Conservation (phyloP, 768 basidiomycete genomes). For the Gymnopilus dilepis region DNA sequence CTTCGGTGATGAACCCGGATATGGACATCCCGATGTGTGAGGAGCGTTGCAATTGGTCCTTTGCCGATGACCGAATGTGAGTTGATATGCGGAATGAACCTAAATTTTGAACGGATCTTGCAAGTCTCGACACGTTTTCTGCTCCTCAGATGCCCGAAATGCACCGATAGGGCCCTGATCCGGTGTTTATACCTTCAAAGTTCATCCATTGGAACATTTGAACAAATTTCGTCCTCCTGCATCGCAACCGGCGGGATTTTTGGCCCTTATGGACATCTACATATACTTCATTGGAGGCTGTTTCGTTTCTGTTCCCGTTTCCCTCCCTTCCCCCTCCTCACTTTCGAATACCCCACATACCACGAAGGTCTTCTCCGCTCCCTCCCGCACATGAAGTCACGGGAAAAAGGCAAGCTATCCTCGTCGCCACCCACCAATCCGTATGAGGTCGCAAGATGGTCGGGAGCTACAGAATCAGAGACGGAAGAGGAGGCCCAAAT, state of each 20-base stretch:
- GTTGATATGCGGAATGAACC: conserved; percentile 12
- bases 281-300: conserved; percentile 7
- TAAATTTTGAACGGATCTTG: conserved; percentile 13
- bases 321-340: background rate
- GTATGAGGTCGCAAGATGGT: conserved; percentile 30
- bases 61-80: conserved; percentile 12
- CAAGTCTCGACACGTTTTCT: conserved; percentile 6
- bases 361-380: conserved; percentile 5
- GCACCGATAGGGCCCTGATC: conserved; percentile 13
- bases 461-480: conserved; percentile 34
- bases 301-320: background rate
- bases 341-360: background rate
- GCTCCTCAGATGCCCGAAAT: conserved; percentile 10
- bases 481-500: conserved; percentile 38
- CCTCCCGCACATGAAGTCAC: conserved; percentile 21
- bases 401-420: conserved; percentile 13
- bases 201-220: conserved; percentile 3
- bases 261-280: conserved; percentile 14
- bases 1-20: conserved; percentile 10
- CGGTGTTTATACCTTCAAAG: conserved; percentile 6
- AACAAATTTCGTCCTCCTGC: conserved; percentile 1
- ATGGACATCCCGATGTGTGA: conserved; percentile 15
- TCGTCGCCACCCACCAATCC: conserved; percentile 31
- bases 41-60: conserved; percentile 12
- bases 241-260: conserved; percentile 22